Evolutionary conservation across 352 stramenopile genomes (phyloP).

Genomic region (Globisporangium paroecandrum): DNA sequence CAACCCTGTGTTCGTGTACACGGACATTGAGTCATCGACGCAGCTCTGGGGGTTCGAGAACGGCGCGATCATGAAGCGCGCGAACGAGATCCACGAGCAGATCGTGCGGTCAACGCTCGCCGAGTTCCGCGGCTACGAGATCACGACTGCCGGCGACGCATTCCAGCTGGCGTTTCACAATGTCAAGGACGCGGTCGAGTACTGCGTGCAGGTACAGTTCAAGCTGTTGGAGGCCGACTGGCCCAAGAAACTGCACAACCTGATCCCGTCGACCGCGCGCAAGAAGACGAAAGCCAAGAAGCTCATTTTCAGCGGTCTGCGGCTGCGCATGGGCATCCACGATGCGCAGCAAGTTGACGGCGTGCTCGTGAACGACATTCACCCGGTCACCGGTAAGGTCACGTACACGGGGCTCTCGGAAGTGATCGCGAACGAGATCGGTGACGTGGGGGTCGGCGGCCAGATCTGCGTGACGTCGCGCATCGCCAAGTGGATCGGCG

Average conservation of each 20-base stretch:
- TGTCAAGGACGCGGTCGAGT: constrained; percentile 51
- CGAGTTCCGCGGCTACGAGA: constrained; percentile 50
- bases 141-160: constrained; percentile 51
- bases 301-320: constrained; percentile 45
- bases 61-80: constrained; percentile 36
- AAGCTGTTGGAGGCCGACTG: constrained; percentile 36
- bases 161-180: constrained; percentile 64
- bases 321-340: constrained; percentile 59
- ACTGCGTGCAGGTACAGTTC: constrained; percentile 51
- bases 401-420: constrained; percentile 58
- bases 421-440: constrained; percentile 52
- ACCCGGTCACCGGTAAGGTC: constrained; percentile 45
- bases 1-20: constrained; percentile 65
- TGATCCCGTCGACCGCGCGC: constrained; percentile 26
- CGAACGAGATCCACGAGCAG: constrained; percentile 55
- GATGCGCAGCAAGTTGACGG: constrained; percentile 42
- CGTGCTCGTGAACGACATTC: constrained; percentile 42
- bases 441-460: constrained; percentile 39
- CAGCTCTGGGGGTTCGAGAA: constrained; percentile 40
- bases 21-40: constrained; percentile 61
- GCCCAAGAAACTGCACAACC: constrained; percentile 44
- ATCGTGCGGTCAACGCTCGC: constrained; percentile 37
- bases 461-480: constrained; percentile 50
- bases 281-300: constrained; percentile 40
- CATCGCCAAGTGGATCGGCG: constrained; percentile 36